Evolutionary conservation across 257 asterid species (phyloP).

Genomic region (Solanum rostratum): DNA sequence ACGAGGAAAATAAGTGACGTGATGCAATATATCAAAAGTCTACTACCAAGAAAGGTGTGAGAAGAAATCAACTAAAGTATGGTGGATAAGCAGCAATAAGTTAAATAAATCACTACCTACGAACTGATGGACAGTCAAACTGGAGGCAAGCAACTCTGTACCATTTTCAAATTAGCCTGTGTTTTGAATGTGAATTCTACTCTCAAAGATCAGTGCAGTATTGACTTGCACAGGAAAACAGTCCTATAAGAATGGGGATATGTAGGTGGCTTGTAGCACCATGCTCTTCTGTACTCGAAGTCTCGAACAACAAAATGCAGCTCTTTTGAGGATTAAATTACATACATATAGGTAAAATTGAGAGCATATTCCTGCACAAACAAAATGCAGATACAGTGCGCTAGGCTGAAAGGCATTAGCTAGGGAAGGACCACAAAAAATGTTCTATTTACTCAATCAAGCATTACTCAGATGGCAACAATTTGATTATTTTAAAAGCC

Average conservation of each 20-base stretch:
- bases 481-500: background rate
- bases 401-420: background rate
- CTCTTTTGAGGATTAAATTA: background rate
- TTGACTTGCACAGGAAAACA: background rate
- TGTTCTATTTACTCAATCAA: background rate
- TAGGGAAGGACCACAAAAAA: background rate
- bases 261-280: background rate
- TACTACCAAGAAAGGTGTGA: background rate
- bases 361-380: background rate
- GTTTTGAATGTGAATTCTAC: background rate
- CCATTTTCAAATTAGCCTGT: background rate
- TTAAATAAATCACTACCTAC: background rate
- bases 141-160: background rate
- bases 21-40: background rate
- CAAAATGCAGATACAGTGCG: background rate
- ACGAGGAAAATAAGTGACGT: background rate
- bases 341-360: background rate
- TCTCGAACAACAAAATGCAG: background rate
- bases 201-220: background rate
- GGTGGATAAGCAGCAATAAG: background rate
- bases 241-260: background rate
- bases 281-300: background rate
- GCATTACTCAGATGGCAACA: background rate
- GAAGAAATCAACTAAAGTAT: background rate
- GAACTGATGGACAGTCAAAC: background rate